Evolutionary conservation across 352 stramenopile genomes (phyloP), one percentile per base, ranked within the genome.

Genomic region (Phytophthora colocasiae): DNA sequence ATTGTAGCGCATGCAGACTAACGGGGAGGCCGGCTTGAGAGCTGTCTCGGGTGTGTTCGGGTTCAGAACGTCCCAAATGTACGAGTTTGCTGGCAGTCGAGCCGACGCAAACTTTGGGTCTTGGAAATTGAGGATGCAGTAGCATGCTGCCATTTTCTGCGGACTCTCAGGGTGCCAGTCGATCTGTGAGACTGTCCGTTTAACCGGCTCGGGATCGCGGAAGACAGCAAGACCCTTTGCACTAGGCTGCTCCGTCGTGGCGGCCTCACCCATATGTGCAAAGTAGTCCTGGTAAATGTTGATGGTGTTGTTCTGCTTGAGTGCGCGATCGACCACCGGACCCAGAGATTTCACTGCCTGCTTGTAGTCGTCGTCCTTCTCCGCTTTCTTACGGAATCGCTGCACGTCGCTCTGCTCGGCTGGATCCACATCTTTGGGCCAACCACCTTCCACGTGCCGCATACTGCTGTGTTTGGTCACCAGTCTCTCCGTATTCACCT

Each of bases 281-380:
- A 98, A 98, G 74, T 98, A 98, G 69, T 97, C 92, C 72, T 99
- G 91, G 70, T 99, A 99, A 51, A 99, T 98, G 78, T 99, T 97
- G 53, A 99, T 98, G 8, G 96, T 99, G 77, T 99, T 99, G 77
- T 98, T 99, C 72, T 99, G 96, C 73, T 98, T 97, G 81, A 99
- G 96, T 52, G 93, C 96, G 12, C 89, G 80, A 41, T 98, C 91
- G 19, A 98, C 92, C 58, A 98, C 81, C 0, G 94, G 94, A 1
- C 95, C 95, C 4, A 99, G 83, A 48, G 60, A 81, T 72, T 98
- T 98, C 63, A 99, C 91, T 6, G 95, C 89, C 66, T 93, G 87
- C 67, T 98, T 98, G 77, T 98, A 99, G 63, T 98, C 95, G 58
- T 98, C 95, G 60, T 98, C 97, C 73, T 99, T 99, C 69, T 99